Evolutionary conservation across 768 basidiomycete species (phyloP).

Genomic region (Lentinula boryana): DNA sequence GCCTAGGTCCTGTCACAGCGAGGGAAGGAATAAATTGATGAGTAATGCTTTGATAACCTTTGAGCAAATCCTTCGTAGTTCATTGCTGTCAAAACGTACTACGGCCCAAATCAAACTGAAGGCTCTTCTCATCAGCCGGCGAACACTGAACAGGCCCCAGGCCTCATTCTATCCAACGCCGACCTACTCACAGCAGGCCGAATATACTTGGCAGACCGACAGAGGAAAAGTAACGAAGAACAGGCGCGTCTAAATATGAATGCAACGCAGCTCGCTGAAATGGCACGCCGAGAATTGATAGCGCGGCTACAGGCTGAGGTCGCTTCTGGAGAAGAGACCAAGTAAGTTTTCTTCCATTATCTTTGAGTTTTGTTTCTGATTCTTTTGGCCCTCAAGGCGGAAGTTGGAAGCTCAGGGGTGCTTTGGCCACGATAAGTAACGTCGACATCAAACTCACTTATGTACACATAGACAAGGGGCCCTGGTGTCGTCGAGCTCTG

Average conservation of each 20-base stretch:
- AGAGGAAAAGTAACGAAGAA: background rate
- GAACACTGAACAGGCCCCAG: background rate
- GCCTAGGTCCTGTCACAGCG: no score
- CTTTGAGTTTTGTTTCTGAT: background rate
- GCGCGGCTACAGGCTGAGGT: background rate
- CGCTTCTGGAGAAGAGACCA: background rate
- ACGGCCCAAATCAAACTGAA: background rate
- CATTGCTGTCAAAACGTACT: background rate
- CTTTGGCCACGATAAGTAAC: no score
- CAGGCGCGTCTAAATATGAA: constrained; percentile 1
- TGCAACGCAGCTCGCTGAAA: background rate
- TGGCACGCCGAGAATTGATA: background rate
- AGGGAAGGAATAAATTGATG: no score
- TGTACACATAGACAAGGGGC: background rate
- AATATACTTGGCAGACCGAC: background rate
- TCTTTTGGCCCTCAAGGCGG: background rate
- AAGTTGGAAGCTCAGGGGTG: background rate
- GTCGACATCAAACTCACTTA: background rate
- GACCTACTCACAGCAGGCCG: background rate
- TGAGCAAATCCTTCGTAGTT: no score
- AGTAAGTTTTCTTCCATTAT: background rate
- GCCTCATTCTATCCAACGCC: background rate
- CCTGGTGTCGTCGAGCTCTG: background rate
- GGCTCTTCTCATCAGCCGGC: background rate
- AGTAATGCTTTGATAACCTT: no score